Evolutionary conservation across 2,329 filamentous ascomycete genomes (phyloP).

Genomic region (Fusarium tupiense): DNA sequence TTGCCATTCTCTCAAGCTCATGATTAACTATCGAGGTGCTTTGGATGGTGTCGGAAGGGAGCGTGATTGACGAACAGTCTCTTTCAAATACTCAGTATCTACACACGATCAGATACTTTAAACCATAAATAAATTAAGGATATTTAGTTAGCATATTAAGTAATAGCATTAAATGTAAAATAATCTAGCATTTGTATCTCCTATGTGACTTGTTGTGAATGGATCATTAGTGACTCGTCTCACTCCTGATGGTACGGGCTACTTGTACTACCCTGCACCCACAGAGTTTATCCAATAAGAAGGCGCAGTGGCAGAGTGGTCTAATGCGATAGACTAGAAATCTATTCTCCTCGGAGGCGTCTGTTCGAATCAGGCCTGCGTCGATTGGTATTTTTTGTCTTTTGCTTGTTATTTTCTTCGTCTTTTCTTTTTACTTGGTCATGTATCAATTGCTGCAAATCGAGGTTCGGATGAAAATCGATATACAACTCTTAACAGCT

Average conservation of each 20-base stretch:
- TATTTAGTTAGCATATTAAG: accelerated
- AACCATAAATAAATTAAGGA: accelerated
- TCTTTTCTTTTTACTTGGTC: background rate
- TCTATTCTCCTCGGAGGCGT: conserved; percentile 35
- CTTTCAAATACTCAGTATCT: no score
- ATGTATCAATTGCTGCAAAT: background rate
- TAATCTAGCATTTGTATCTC: background rate
- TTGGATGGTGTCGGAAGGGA: no score
- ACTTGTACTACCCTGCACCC: background rate
- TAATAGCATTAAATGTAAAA: background rate
- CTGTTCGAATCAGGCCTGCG: conserved; percentile 34
- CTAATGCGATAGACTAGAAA: conserved; percentile 37
- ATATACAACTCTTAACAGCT: background rate
- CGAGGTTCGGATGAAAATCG: background rate
- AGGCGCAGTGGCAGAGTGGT: conserved; percentile 35
- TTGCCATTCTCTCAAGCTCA: no score
- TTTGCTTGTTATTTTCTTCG: accelerated
- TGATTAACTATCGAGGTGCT: no score
- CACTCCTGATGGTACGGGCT: accelerated
- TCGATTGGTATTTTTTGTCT: conserved; percentile 2
- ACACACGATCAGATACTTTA: background rate
- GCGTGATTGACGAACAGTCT: no score
- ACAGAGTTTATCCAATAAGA: background rate
- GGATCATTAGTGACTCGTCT: accelerated
- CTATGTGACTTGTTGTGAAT: background rate